Conservation (phyloP, 129 eudicot genomes). For the Flaveria bidentis region DNA sequence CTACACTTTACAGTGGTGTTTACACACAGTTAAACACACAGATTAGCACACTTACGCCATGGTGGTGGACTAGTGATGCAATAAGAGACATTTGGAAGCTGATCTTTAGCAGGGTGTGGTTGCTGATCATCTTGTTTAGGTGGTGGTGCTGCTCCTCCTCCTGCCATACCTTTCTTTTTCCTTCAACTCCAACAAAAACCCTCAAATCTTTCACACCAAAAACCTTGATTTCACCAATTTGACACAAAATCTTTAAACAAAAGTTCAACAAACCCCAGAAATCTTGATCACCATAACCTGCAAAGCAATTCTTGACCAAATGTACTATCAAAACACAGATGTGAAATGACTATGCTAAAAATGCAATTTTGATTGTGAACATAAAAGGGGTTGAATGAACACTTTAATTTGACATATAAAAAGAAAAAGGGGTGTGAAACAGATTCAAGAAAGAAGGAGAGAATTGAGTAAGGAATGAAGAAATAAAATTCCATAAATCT, state of each 20-base stretch:
- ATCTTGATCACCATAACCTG: slow-evolving; percentile 22
- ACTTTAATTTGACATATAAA: no score
- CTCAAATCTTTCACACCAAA: slow-evolving; percentile 26
- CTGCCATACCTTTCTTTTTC: slow-evolving; percentile 51
- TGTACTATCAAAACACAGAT: slow-evolving; percentile 10
- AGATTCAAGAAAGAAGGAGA: slow-evolving; percentile 22
- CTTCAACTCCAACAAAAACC: neutral
- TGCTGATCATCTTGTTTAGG: slow-evolving; percentile 72
- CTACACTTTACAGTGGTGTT: no score
- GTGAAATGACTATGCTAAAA: neutral
- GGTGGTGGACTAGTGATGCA: slow-evolving; percentile 92
- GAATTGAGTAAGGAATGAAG: slow-evolving; percentile 1
- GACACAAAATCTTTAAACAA: slow-evolving; percentile 20
- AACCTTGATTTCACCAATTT: slow-evolving; percentile 27
- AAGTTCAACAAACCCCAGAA: neutral
- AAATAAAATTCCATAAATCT: neutral
- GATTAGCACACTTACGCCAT: slow-evolving; percentile 56
- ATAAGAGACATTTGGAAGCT: slow-evolving; percentile 72
- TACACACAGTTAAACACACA: no score
- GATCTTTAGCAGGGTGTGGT: slow-evolving; percentile 84
- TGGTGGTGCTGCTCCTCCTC: slow-evolving; percentile 53
- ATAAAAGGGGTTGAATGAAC: no score
- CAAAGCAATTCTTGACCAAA: slow-evolving; percentile 16
- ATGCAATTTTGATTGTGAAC: neutral
- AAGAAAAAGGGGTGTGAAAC: slow-evolving; percentile 24